Conservation (phyloP, 306 rosid species). For the Argentina anserina region DNA sequence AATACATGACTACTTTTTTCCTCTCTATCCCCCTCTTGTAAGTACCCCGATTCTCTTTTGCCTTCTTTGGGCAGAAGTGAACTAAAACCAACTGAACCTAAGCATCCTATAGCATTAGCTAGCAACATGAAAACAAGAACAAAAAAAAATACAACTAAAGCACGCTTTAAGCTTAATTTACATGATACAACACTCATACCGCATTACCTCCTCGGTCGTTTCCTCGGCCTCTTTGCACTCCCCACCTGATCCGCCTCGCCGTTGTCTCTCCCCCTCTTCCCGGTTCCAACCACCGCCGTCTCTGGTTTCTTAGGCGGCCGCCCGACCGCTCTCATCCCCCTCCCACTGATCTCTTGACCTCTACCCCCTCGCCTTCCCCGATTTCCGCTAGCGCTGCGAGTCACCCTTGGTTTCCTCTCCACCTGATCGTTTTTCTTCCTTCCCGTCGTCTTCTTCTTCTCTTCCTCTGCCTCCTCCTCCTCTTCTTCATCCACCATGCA, state of each 20-base stretch:
- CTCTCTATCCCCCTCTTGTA: not conserved
- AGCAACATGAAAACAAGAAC: conserved; percentile 3
- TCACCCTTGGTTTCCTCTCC: conserved; percentile 23
- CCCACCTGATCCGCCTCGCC: conserved; percentile 24
- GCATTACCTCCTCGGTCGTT: conserved; percentile 42
- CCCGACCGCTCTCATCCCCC: conserved; percentile 36
- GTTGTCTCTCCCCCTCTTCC: conserved; percentile 26
- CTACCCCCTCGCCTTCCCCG: conserved; percentile 19
- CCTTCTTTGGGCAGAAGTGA: not conserved
- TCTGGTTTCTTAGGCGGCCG: conserved; percentile 41
- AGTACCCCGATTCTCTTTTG: conserved; percentile 8
- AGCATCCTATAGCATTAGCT: not conserved
- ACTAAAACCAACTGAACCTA: not conserved
- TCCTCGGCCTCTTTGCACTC: conserved; percentile 32
- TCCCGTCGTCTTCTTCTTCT: not conserved
- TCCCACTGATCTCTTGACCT: conserved; percentile 22
- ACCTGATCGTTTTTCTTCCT: not conserved
- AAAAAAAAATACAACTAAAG: not conserved
- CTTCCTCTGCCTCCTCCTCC: not conserved
- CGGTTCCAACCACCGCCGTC: not conserved
- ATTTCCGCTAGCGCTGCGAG: conserved; percentile 12
- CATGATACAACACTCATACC: conserved; percentile 20
- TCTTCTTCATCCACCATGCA: conserved; percentile 9
- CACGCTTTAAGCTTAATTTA: conserved; percentile 24
- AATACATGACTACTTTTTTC: not conserved